phyloP scores from a whole-genome alignment of 2,329 filamentous ascomycete genomes.

The Pseudogymnoascus sp. region DNA sequence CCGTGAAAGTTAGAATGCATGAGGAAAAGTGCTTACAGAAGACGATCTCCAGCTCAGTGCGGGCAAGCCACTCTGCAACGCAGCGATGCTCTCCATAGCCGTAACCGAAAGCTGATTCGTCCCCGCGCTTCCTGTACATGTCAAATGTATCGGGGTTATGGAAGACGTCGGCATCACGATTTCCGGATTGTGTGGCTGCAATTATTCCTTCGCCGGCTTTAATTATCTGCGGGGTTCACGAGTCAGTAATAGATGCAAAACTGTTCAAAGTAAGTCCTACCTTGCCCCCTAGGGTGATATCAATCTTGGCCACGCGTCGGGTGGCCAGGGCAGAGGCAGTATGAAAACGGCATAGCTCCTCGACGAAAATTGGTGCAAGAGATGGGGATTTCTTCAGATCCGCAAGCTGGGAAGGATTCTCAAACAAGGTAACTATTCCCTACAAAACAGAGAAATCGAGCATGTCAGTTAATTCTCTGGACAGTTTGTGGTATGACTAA shows the following conservation, averaged over 20 bases:
- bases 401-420: conserved; percentile 35
- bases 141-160: conserved; percentile 34
- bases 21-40: conserved; percentile 30
- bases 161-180: conserved; percentile 39
- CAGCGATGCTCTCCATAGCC: conserved; percentile 40
- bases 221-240: conserved; percentile 18
- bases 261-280: conserved; percentile 14
- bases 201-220: conserved; percentile 39
- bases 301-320: conserved; percentile 38
- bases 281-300: conserved; percentile 36
- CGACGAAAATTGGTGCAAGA: conserved; percentile 33
- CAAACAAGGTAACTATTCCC: conserved; percentile 37
- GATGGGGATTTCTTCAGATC: conserved; percentile 33
- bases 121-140: conserved; percentile 31
- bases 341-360: conserved; percentile 41
- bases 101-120: conserved; percentile 34
- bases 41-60: conserved; percentile 34
- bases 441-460: conserved; percentile 12
- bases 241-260: neutral
- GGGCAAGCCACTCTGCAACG: conserved; percentile 36
- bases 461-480: neutral
- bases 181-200: conserved; percentile 38
- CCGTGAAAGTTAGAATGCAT: neutral
- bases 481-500: conserved; percentile 17
- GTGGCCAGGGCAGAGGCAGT: conserved; percentile 39